Base-by-base conservation (phyloP, 2,329 filamentous ascomycete genomes). In the Blumeria graminis region DNA sequence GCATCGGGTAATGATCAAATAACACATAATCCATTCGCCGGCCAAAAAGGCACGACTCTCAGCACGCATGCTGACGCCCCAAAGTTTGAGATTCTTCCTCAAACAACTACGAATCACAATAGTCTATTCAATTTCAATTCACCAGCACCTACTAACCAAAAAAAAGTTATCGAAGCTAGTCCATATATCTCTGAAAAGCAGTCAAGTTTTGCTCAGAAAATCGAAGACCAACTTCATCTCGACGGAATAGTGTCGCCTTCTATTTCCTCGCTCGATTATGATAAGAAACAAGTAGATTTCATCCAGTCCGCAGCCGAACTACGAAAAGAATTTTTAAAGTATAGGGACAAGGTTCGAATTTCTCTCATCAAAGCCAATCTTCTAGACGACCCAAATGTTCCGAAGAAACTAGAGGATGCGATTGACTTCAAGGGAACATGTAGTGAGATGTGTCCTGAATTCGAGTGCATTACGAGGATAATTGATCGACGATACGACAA, bases 371-470 rank as follows among this genome's bases (percentile, higher is more conserved):
- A 72, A 58, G 77, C 74, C 13, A 76, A 75, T 10, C 68, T 81
- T 7, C 77, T 83, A 57, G 80, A 83, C 65, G 77, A 83, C 60
- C 80, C 80, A 2, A 75, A 80, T 35, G 76, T 78, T 62, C 75
- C 75, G 56, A 78, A 80, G 63, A 74, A 72, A 16, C 70, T 84
- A 7, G 72, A 76, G 57, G 75, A 83, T 63, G 80, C 80, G 6
- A 77, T 83, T 52, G 74, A 76, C 45, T 84, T 84, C 63, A 79
- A 79, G 64, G 80, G 80, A 13, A 81, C 80, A 50, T 82, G 79
- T 62, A 77, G 82, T 62, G 76, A 81, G 32, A 83, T 82, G 80
- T 84, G 80, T 59, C 80, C 80, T 5, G 76, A 81, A 60, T 82
- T 76, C 65, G 80, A 84, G 64, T 76, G 76, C 64, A 73, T 81